These are phyloP conservation scores for Chenopodium album DNA, from an alignment of 148 eudicot species.

Conservation along the genomic window DNA sequence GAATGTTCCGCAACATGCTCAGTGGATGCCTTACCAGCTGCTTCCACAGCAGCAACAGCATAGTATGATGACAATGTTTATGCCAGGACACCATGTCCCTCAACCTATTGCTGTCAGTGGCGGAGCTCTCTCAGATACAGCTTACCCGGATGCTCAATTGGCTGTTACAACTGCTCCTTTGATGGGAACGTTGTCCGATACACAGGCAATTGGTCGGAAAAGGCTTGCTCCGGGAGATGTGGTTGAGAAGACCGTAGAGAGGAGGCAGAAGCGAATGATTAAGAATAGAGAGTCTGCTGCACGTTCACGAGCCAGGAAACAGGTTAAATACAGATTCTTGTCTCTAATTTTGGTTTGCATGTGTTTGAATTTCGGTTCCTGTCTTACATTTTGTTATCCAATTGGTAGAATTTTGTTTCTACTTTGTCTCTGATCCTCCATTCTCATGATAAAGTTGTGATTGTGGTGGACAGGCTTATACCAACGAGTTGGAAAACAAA, in stretches of 20 bases:
- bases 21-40: conserved; percentile 53
- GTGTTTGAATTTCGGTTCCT: not conserved
- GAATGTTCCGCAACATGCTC: conserved; percentile 44
- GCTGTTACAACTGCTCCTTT: conserved; percentile 58
- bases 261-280: conserved; percentile 97
- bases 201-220: conserved; percentile 72
- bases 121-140: conserved; percentile 48
- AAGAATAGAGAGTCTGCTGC: conserved; percentile 98
- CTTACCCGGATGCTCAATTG: conserved; percentile 55
- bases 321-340: conserved; percentile 43
- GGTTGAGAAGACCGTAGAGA: conserved; percentile 84
- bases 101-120: conserved; percentile 48
- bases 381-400: not conserved
- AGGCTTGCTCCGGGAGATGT: conserved; percentile 66
- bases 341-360: not conserved
- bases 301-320: conserved; percentile 93
- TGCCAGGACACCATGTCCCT: conserved; percentile 63
- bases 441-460: not conserved
- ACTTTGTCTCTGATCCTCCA: not conserved
- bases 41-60: conserved; percentile 46
- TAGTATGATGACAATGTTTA: conserved; percentile 50
- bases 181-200: conserved; percentile 71
- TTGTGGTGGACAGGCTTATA: conserved; percentile 71
- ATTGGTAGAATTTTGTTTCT: not conserved
- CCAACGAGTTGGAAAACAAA: conserved; percentile 92